Base-by-base conservation (phyloP, 176 grass and related monocot genomes). In the Alloteropsis semialata region DNA sequence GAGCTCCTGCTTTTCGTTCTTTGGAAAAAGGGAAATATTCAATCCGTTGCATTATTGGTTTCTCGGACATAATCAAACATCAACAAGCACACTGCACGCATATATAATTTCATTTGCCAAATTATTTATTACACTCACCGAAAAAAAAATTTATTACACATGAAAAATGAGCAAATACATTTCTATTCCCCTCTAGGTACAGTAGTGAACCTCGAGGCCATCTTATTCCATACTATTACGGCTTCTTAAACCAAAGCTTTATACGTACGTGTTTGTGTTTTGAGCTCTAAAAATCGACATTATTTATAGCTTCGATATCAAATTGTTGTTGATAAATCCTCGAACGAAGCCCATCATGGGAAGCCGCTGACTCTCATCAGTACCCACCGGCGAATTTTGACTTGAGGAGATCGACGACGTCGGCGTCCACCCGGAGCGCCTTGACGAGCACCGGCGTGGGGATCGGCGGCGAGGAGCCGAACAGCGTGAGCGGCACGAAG, bases 391-490 rank as follows among this genome's bases (percentile, higher is more conserved):
- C 21, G 64, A 95, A 92, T 48, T 88, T 95, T 43, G 93, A 88
- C 55, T 92, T 92, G 73, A 95, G 66, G 14, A 81, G 76, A 11
- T 85, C 66, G 1, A 95, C 80, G 4, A 90, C 72, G 6, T 71
- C 10, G 11, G 72, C 63, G 6, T 92, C 88, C 43, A 90, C 88
- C 18, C 87, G 84, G 18, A 95, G 77, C 0, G 90, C 79, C 69
- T 88, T 95, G 22, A 49, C 29, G 33, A 92, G 85, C 75, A 95
- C 88, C 5, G 81, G 75, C 6, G 78, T 88, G 0, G 87, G 90
- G 51, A 95, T 95, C 0, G 82, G 67, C 0, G 93, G 93, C 0
- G 65, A 90, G 9, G 93, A 86, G 7, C 85, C 90, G 16, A 95
- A 95, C 36, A 95, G 18, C 1, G 87, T 81, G 1, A 75, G 18